Conservation (phyloP, 805 yeast species). For the Candida fluviatilis region DNA sequence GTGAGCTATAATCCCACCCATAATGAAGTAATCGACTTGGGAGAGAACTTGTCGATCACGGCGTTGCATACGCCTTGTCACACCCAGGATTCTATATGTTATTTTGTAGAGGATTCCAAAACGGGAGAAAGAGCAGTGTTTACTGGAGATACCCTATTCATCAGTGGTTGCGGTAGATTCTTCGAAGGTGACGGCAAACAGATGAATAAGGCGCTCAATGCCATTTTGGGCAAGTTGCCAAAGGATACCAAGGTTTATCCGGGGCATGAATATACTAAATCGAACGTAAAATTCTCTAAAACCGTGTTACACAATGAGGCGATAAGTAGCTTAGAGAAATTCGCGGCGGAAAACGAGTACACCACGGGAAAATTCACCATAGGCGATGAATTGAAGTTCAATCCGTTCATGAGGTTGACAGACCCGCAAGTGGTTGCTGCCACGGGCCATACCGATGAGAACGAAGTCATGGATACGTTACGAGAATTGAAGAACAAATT, state of each 20-base stretch:
- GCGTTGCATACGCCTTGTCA: conserved; percentile 97
- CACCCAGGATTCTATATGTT: conserved; percentile 94
- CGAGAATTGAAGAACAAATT: conserved; percentile 70
- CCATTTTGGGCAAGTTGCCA: conserved; percentile 58
- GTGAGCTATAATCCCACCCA: conserved; percentile 72
- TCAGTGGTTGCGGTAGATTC: conserved; percentile 94
- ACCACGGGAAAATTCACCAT: conserved; percentile 88
- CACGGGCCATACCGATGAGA: conserved; percentile 48
- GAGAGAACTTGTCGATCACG: conserved; percentile 58
- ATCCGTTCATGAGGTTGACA: conserved; percentile 82
- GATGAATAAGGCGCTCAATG: conserved; percentile 70
- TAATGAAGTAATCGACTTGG: conserved; percentile 57
- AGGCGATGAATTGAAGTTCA: conserved; percentile 73
- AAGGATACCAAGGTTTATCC: conserved; percentile 74
- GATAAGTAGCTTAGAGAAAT: conserved; percentile 50
- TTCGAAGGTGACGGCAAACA: conserved; percentile 85
- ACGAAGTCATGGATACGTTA: conserved; percentile 65
- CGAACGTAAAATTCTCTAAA: conserved; percentile 75
- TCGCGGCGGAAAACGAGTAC: conserved; percentile 50
- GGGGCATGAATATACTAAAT: conserved; percentile 92
- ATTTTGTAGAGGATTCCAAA: conserved; percentile 60
- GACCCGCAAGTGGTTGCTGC: conserved; percentile 61
- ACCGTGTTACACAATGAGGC: conserved; percentile 55
- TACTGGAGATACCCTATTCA: conserved; percentile 94
- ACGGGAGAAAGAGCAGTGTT: conserved; percentile 73